Base-by-base conservation (phyloP, 2,329 filamentous ascomycete species). In the Cladosporium sp. region DNA sequence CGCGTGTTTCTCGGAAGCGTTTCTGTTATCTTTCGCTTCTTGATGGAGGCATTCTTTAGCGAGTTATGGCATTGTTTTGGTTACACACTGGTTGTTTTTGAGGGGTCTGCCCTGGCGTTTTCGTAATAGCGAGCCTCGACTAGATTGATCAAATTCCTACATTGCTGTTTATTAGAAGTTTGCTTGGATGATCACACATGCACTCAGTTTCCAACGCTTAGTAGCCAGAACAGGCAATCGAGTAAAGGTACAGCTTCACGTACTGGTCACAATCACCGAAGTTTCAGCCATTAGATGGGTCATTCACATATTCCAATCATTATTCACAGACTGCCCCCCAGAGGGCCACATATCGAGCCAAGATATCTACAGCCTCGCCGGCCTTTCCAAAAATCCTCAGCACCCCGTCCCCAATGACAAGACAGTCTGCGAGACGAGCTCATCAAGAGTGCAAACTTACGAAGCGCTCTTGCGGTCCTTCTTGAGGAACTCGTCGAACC, bases 401-500 rank as follows among this genome's bases (percentile, higher is more conserved):
- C n/a, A 46, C 13, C 16, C 2, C n/a, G 8, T 10, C 39, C 39
- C 21, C 11, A 8, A 21, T 21, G n/a, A 11, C 7, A 46, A 21
- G n/a, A 46, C n/a, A 46, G n/a, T 13, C 39, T 46, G 39, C 39
- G n/a, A 46, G 39, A 46, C 39, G n/a, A 46, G 39, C 39, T 46
- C 39, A 46, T 46, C 39, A 46, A 21, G 10, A 46, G 39, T 46
- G n/a, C n/a, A 46, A 2, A 46, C 39, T 46, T 63, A 63, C 34
- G 60, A 63, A 46, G 64, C 58, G 51, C 64, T 65, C 54, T 46
- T 39, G 32, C 64, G 64, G 30, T 65, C 56, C 30, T 66, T 68
- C 76, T 80, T 81, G 67, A 90, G 75, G 75, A 85, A 82, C 76
- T 88, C 82, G 70, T 91, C 84, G 70, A 96, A 93, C 92, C 92